A percentile compares a stretch with the other conserved stretches of the same genome.
Conservation (phyloP, 2,329 filamentous ascomycete species). For the Aspergillus cejpii region DNA sequence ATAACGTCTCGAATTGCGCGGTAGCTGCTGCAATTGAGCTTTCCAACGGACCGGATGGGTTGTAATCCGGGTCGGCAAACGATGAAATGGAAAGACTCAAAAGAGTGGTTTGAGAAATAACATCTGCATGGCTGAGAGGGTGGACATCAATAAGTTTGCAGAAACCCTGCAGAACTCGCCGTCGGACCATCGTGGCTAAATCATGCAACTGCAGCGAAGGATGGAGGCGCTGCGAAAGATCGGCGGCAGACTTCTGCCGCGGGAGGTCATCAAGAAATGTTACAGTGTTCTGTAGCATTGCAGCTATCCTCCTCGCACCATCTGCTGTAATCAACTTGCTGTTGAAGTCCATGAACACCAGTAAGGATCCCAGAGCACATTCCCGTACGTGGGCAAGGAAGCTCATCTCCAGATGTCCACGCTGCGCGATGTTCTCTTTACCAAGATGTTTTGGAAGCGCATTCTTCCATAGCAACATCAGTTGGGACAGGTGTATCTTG, state of each 20-base stretch:
- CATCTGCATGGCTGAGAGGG: constrained; percentile 75
- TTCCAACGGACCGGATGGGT: constrained; percentile 68
- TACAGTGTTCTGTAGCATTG: constrained; percentile 92
- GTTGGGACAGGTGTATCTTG: constrained; percentile 92
- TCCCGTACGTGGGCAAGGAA: constrained; percentile 93
- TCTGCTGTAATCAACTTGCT: constrained; percentile 85
- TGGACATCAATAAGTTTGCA: constrained; percentile 84
- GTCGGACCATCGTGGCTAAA: constrained; percentile 84
- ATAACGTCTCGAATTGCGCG: constrained; percentile 84
- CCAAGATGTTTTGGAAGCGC: constrained; percentile 89
- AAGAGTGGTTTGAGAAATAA: constrained; percentile 82
- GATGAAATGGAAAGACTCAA: constrained; percentile 82
- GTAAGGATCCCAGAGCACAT: constrained; percentile 82
- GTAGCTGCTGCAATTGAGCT: constrained; percentile 86
- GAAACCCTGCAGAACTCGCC: constrained; percentile 91
- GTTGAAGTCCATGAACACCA: constrained; percentile 91
- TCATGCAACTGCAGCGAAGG: constrained; percentile 84
- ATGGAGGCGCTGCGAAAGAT: constrained; percentile 73
- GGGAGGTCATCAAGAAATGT: constrained; percentile 82
- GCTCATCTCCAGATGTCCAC: constrained; percentile 79
- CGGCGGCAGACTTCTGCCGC: constrained; percentile 74
- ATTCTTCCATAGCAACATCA: constrained; percentile 94
- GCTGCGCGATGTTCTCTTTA: constrained; percentile 78
- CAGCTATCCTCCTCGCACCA: constrained; percentile 83
- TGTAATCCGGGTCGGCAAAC: constrained; percentile 79